These are phyloP conservation scores for Starmerella apicola DNA, from an alignment of 805 yeast species.

Conservation along the genomic window DNA sequence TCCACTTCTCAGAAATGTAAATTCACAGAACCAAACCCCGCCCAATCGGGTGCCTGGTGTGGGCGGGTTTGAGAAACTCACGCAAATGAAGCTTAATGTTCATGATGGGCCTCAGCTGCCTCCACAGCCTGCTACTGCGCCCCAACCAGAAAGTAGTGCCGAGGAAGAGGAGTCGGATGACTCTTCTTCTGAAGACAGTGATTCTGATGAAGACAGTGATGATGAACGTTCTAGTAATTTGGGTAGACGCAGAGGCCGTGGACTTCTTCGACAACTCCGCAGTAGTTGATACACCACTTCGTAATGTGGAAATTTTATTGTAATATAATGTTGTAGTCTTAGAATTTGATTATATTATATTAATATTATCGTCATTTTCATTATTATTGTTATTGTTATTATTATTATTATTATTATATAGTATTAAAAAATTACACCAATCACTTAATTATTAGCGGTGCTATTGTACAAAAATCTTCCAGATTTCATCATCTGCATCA, in stretches of 20 bases:
- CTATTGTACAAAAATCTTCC: slow-evolving; percentile 11
- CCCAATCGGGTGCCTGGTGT: slow-evolving; percentile 10
- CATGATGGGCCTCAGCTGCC: slow-evolving; percentile 6
- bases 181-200: not conserved
- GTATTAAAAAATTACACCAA: not conserved
- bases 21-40: too few species aligned
- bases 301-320: not conserved
- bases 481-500: slow-evolving; percentile 4
- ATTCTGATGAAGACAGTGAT: slow-evolving; percentile 3
- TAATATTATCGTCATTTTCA: too few species aligned
- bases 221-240: not conserved
- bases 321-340: not conserved
- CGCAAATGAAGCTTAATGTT: slow-evolving; percentile 1
- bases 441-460: not conserved
- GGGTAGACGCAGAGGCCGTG: not conserved
- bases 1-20: too few species aligned
- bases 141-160: slow-evolving; percentile 9
- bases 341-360: not conserved
- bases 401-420: not conserved
- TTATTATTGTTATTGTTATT: not conserved
- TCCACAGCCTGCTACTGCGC: too few species aligned
- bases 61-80: slow-evolving; percentile 7
- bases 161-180: slow-evolving; percentile 6
- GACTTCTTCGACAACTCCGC: not conserved
- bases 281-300: not conserved